Base-by-base conservation (phyloP, 345 rosid genomes). In the Clausena lansium region DNA sequence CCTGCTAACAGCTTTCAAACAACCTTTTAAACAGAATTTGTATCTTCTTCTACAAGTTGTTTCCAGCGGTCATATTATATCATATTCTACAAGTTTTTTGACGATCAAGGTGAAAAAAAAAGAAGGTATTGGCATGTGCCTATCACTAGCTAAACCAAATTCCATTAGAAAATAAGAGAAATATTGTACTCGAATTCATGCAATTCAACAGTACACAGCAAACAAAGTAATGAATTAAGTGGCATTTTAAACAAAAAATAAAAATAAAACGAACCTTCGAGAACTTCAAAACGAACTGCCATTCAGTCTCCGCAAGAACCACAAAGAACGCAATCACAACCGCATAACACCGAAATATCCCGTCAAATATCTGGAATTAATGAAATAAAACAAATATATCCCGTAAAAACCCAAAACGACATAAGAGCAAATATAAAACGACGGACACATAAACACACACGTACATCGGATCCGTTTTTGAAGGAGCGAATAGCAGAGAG, bases 271-370 rank as follows among this genome's bases (percentile, higher is more conserved):
- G 19, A 73, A 92, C 98, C 97, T 90, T 90, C 72, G 87, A 93
- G 66, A 90, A 93, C 82, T 87, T 90, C 74, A 80, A 59, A 39
- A 95, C 84, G 73, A 91, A 92, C 24, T 83, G 86, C 99, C 99
- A 96, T 71, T 96, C 99, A 0, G 99, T 94, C 89, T 96, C 99
- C 0, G 87, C 98, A 1, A 96, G 65, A 74, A 90, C 91, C 73
- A 90, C 97, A 52, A 94, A 81, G 59, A 77, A 71, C 65, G 93
- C 94, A 60, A 92, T 85, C 81, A 89, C 66, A 82, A 94, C 95
- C 20, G 98, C 97, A 52, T 94, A 96, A 76, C 98, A 92, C 82
- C 98, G 88, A 76, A 96, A 96, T 60, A 96, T 89, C 55, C 99
- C 99, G 80, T 94, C 92, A 74, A 96, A 96, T 73, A 94, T 61